These are phyloP conservation scores for Turritis glabra DNA, from an alignment of 345 rosid genomes.

Conservation along the genomic window DNA sequence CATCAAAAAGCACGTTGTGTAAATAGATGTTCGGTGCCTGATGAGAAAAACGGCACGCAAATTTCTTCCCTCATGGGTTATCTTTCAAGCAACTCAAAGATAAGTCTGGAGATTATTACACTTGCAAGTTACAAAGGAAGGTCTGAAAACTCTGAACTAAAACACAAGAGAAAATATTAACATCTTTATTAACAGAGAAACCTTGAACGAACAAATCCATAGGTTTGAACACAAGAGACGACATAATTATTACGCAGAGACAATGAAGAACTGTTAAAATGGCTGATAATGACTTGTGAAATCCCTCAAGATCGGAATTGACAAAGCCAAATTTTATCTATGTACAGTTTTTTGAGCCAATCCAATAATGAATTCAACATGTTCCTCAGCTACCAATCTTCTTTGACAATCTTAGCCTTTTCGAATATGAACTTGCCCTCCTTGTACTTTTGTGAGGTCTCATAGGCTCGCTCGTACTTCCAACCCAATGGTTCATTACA, in stretches of 20 bases:
- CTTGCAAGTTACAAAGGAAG: not conserved
- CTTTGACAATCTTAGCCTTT: conserved; percentile 74
- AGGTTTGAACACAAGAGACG: conserved; percentile 1
- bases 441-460: conserved; percentile 73
- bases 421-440: conserved; percentile 90
- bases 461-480: conserved; percentile 84
- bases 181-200: conserved; percentile 17
- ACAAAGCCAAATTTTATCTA: conserved; percentile 24
- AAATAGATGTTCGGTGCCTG: too few relatives aligned
- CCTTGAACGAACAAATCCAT: conserved; percentile 9
- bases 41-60: conserved; percentile 26
- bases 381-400: conserved; percentile 56
- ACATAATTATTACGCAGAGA: conserved; percentile 7
- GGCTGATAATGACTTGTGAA: conserved; percentile 37
- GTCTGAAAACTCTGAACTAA: too few relatives aligned
- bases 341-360: conserved; percentile 33
- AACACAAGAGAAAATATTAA: not conserved
- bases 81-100: conserved; percentile 22
- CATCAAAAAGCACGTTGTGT: conserved; percentile 18
- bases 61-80: not conserved
- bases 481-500: conserved; percentile 79
- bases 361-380: conserved; percentile 32
- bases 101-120: not conserved
- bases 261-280: not conserved
- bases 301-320: conserved; percentile 19